Base-by-base conservation (phyloP, 1,284 basidiomycete species). In the Jaminaea rosea region DNA sequence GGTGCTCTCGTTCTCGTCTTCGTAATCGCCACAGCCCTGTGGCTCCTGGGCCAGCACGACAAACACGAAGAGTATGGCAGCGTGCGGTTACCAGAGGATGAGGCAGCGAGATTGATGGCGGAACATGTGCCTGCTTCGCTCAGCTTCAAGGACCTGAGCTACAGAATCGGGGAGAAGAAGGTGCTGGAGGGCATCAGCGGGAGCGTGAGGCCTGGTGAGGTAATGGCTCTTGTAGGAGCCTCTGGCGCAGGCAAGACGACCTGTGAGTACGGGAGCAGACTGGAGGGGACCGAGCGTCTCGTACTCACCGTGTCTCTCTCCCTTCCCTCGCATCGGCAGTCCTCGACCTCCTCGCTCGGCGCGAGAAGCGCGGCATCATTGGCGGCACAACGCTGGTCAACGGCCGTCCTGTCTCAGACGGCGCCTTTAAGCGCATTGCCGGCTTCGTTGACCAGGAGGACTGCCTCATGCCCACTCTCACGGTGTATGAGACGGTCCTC, bases 401-500 rank as follows among this genome's bases (percentile, higher is more conserved):
- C 68, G 91, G 92, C 0, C 80, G 87, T 2, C 79, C 81, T 55
- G 85, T 94, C 39, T 78, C 79, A 44, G 80, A 89, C 65, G 76
- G 79, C 32, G 83, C 86, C 66, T 96, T 89, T 79, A 84, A 84
- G 69, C 82, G 83, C 26, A 84, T 96, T 9, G 83, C 86, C 55
- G 93, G 93, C 28, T 98, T 87, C 65, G 93, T 98, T 47, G 93
- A 98, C 73, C 93, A 98, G 76, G 93, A 97, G 75, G 93, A 98
- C 74, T 93, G 91, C 6, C 78, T 98, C 49, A 91, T 98, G 84
- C 83, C 85, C 65, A 97, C 93, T 1, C 77, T 98, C 73, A 97
- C 92, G 1, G 93, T 97, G 10, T 97, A 96, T 73, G 93, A 98
- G 79, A 96, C 92, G 0, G 86, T 98, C 13, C 75, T 97, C 49